Base-by-base conservation (phyloP, 2,329 filamentous ascomycete species). In the Fusarium paranaense region DNA sequence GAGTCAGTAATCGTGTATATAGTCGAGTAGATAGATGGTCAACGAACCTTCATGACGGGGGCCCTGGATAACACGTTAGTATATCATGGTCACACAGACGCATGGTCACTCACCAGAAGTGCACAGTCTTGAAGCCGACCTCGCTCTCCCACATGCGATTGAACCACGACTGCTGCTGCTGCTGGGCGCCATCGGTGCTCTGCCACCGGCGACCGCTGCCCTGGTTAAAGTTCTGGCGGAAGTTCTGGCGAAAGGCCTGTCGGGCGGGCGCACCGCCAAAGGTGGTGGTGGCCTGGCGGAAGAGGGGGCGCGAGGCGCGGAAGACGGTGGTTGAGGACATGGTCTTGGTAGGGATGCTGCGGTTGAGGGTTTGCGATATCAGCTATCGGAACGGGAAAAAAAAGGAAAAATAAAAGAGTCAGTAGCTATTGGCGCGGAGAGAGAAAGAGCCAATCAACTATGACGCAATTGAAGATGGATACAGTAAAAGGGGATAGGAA, bases 101-200 rank as follows among this genome's bases (percentile, higher is more conserved):
- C 20, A 18, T 20, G 32, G 8, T 8, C n/a, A 57, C 77, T 75
- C 37, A 96, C 96, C 97, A 99, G 87, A 99, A 99, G 85, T 99
- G 97, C 80, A 99, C 97, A 72, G 97, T 99, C 92, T 95, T 95
- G 78, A 95, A 78, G 61, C 94, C 94, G 74, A 95, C 85, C 72
- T 94, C 93, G 83, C 93, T 95, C 83, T 94, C 91, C 93, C 92
- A 95, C 88, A 97, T 90, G 84, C 91, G 91, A 87, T 92, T 91
- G 83, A 97, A 91, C 87, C 88, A 92, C 58, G 67, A 47, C 76
- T 85, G 79, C 67, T 84, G 82, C 69, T 83, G 81, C 76, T 79
- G 85, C 82, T 76, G 85, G 61, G 84, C 84, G 73, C 87, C 86
- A 47, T 91, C 87, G 52, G 92, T 92, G 84, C 91, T 94, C 85